Evolutionary conservation across 1,284 basidiomycete species (phyloP).

Genomic region (Sporisorium scitamineum): DNA sequence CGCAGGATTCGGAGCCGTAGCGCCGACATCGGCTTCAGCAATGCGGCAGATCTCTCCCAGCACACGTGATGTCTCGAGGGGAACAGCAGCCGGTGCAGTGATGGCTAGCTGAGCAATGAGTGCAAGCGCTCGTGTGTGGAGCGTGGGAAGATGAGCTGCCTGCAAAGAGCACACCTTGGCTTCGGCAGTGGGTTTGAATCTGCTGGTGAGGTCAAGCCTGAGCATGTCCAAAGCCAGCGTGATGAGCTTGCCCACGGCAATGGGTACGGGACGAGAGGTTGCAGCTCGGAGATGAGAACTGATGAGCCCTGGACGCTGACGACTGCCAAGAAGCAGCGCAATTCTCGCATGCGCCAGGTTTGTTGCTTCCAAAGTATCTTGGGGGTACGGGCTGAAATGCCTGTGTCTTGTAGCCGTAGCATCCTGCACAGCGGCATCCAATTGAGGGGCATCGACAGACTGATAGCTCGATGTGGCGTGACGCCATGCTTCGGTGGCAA

Average conservation of each 20-base stretch:
- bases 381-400: slow-evolving; percentile 22
- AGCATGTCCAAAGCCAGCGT: slow-evolving; percentile 71
- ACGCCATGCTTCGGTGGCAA: slow-evolving; percentile 29
- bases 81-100: slow-evolving; percentile 29
- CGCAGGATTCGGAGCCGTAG: background rate
- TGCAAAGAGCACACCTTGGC: slow-evolving; percentile 44
- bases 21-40: slow-evolving; percentile 22
- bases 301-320: slow-evolving; percentile 35
- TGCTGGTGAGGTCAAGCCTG: slow-evolving; percentile 69
- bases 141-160: slow-evolving; percentile 12
- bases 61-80: slow-evolving; percentile 22
- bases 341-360: slow-evolving; percentile 31
- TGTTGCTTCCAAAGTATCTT: slow-evolving; percentile 38
- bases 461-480: slow-evolving; percentile 42
- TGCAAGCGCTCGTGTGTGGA: slow-evolving; percentile 39
- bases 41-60: slow-evolving; percentile 45
- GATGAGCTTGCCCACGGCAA: slow-evolving; percentile 76
- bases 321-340: slow-evolving; percentile 37
- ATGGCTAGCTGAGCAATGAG: slow-evolving; percentile 39
- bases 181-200: slow-evolving; percentile 41
- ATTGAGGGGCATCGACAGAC: background rate
- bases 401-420: slow-evolving; percentile 14
- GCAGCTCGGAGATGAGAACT: slow-evolving; percentile 66
- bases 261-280: slow-evolving; percentile 77
- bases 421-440: background rate